Conservation (phyloP, 2,329 filamentous ascomycete species). For the Xylariomycetidae sp. region DNA sequence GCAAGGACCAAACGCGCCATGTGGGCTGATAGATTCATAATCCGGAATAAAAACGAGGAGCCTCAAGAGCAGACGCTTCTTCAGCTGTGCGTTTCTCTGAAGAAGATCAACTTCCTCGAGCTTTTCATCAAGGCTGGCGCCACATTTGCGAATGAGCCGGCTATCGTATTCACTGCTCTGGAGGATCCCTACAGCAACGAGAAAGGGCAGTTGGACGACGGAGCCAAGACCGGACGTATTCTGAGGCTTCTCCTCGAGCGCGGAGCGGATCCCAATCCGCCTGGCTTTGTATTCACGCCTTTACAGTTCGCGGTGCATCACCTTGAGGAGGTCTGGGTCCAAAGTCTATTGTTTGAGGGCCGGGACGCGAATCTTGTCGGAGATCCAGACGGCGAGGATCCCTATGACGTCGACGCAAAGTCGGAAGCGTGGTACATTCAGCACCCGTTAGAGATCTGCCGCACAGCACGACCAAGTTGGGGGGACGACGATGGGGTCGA, state of each 20-base stretch:
- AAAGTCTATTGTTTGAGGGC: slow-evolving; percentile 9
- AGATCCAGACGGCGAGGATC: too few relatives aligned
- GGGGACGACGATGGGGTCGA: too few relatives aligned
- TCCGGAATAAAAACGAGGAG: neutral
- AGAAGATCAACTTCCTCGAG: slow-evolving; percentile 4
- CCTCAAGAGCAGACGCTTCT: slow-evolving; percentile 9
- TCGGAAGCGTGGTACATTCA: too few relatives aligned
- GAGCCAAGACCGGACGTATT: neutral
- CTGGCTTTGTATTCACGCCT: slow-evolving; percentile 8
- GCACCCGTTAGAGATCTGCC: too few relatives aligned
- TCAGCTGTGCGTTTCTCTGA: slow-evolving; percentile 4
- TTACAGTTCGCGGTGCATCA: slow-evolving; percentile 8
- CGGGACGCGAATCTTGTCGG: slow-evolving; percentile 9
- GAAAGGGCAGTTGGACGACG: too few relatives aligned
- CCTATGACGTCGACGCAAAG: too few relatives aligned
- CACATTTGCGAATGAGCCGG: slow-evolving; percentile 7
- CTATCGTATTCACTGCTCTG: slow-evolving; percentile 8
- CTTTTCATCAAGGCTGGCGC: slow-evolving; percentile 7
- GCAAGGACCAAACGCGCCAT: too few relatives aligned
- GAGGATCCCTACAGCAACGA: neutral
- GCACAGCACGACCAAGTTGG: too few relatives aligned
- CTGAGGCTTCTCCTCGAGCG: slow-evolving; percentile 5
- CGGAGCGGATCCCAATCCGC: slow-evolving; percentile 4
- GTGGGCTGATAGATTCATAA: slow-evolving; percentile 7
- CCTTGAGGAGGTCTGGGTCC: slow-evolving; percentile 7